These are phyloP conservation scores for Fusarium armeniacum DNA, from an alignment of 2,329 filamentous ascomycete genomes.

Conservation along the genomic window DNA sequence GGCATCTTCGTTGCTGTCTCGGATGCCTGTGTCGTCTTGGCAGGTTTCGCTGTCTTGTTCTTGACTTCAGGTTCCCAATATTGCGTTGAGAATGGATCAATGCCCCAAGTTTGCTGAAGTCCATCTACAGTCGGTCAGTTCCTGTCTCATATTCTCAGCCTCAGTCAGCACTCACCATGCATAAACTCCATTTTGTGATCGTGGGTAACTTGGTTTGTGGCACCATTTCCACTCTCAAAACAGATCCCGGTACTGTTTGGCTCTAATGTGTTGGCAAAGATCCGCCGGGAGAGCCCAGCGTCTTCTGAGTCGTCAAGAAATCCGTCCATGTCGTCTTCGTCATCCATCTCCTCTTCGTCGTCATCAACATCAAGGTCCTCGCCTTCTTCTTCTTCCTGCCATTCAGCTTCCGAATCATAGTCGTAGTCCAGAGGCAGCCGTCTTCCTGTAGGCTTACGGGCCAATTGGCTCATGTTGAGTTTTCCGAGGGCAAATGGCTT, in stretches of 20 bases:
- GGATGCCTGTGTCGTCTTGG: slow-evolving; percentile 18
- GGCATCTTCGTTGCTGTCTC: slow-evolving; percentile 50
- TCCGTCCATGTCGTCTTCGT: slow-evolving; percentile 88
- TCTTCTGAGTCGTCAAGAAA: slow-evolving; percentile 93
- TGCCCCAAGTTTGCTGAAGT: slow-evolving; percentile 66
- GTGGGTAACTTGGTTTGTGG: slow-evolving; percentile 64
- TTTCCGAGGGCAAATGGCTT: slow-evolving; percentile 62
- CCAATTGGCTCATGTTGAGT: slow-evolving; percentile 64
- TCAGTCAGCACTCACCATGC: slow-evolving; percentile 66
- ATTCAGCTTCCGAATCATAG: slow-evolving; percentile 88
- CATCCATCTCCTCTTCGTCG: slow-evolving; percentile 76
- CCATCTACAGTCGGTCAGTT: slow-evolving; percentile 55
- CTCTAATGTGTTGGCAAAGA: slow-evolving; percentile 77
- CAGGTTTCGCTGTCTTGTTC: slow-evolving; percentile 41
- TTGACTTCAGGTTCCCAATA: slow-evolving; percentile 77
- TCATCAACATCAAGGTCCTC: slow-evolving; percentile 79
- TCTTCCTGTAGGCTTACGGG: slow-evolving; percentile 67
- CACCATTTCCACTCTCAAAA: slow-evolving; percentile 75
- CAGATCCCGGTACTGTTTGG: slow-evolving; percentile 85
- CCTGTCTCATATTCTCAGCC: not conserved
- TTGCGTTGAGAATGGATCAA: slow-evolving; percentile 85
- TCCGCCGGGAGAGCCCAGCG: slow-evolving; percentile 66
- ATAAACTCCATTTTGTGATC: slow-evolving; percentile 82
- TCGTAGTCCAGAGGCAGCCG: slow-evolving; percentile 81
- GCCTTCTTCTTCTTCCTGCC: slow-evolving; percentile 82